phyloP scores from a whole-genome alignment of 2,329 filamentous ascomycete species.

The Colletotrichum neosansevieriae region DNA sequence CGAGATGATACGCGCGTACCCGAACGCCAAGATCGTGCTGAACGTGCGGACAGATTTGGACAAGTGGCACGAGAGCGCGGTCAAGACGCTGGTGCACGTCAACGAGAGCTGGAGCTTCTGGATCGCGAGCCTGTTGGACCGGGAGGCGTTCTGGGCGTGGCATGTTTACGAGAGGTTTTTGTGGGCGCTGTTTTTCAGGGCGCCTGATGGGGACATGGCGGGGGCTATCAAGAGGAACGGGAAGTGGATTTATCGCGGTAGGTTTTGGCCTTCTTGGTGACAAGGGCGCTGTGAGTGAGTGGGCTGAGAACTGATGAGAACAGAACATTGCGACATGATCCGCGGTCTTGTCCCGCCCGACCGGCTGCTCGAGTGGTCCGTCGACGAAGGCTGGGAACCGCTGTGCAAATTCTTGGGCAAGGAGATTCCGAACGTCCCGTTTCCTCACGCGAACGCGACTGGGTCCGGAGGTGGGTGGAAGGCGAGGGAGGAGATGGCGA shows the following conservation, averaged over 20 bases:
- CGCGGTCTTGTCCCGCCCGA: slow-evolving; percentile 47
- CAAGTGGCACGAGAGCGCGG: slow-evolving; percentile 53
- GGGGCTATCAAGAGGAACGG: slow-evolving; percentile 46
- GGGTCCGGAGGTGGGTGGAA: slow-evolving; percentile 25
- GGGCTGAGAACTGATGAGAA: background rate
- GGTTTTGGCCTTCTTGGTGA: background rate
- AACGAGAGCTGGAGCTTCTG: slow-evolving; percentile 46
- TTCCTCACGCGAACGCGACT: slow-evolving; percentile 49
- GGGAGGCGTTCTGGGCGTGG: slow-evolving; percentile 50
- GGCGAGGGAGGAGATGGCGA: slow-evolving; percentile 36
- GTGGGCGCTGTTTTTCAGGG: slow-evolving; percentile 47
- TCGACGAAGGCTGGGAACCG: slow-evolving; percentile 55
- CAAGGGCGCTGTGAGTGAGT: no score
- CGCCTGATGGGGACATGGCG: slow-evolving; percentile 46
- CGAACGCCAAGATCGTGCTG: slow-evolving; percentile 58
- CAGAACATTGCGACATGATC: slow-evolving; percentile 50
- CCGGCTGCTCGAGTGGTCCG: slow-evolving; percentile 51
- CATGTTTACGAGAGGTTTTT: slow-evolving; percentile 47
- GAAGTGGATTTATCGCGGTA: slow-evolving; percentile 44
- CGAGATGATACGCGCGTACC: slow-evolving; percentile 46
- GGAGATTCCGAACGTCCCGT: slow-evolving; percentile 48
- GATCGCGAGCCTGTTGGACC: slow-evolving; percentile 45
- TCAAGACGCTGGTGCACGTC: slow-evolving; percentile 44
- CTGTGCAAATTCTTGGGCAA: slow-evolving; percentile 55
- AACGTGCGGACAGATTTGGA: slow-evolving; percentile 54